Conservation (phyloP, 106 monocot genomes). For the Chionographis japonica region DNA sequence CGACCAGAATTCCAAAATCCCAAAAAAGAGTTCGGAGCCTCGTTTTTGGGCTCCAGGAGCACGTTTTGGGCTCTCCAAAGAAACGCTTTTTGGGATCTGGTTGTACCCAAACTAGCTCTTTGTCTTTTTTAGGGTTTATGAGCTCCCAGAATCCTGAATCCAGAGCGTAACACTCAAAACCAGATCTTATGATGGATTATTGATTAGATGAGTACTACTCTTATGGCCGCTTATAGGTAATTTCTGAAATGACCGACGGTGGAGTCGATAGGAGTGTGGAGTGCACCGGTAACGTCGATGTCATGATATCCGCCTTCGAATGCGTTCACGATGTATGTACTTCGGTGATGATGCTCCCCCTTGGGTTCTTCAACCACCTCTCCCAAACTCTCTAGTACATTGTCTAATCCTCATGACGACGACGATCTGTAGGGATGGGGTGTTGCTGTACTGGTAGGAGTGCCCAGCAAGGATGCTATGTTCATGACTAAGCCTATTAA, state of each 20-base stretch:
- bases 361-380: not conserved
- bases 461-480: slow-evolving; percentile 37
- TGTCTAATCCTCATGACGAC: too few relatives aligned
- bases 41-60: too few relatives aligned
- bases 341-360: not conserved
- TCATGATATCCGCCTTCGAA: slow-evolving; percentile 52
- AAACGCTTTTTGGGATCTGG: too few relatives aligned
- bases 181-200: not conserved
- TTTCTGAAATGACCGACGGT: slow-evolving; percentile 45
- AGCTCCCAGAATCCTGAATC: too few relatives aligned
- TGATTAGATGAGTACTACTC: not conserved
- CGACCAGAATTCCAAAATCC: too few relatives aligned
- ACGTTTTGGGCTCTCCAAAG: too few relatives aligned
- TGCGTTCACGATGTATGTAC: slow-evolving; percentile 23
- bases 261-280: slow-evolving; percentile 46
- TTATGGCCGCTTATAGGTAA: slow-evolving; percentile 13
- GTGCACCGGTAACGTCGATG: slow-evolving; percentile 42
- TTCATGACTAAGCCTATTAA: slow-evolving; percentile 48
- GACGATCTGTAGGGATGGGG: slow-evolving; percentile 21
- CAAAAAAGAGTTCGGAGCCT: too few relatives aligned
- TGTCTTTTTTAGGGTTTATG: too few relatives aligned
- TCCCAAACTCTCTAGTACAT: too few relatives aligned
- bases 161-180: too few relatives aligned
- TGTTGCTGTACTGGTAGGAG: slow-evolving; percentile 47
- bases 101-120: too few relatives aligned